These are phyloP conservation scores for Vigna unguiculata DNA, from an alignment of 306 rosid genomes.

Conservation along the genomic window DNA sequence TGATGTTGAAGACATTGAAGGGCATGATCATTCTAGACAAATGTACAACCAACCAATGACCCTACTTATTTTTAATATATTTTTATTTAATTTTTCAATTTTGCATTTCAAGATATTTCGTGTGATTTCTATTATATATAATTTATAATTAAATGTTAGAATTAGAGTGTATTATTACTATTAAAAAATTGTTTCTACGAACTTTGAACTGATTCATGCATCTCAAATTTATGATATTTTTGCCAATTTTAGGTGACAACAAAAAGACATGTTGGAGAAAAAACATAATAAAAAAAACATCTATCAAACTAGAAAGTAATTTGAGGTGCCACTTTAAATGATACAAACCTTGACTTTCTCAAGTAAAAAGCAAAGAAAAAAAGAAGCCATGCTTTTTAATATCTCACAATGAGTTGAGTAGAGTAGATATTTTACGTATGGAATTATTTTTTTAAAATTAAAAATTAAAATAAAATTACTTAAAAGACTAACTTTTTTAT, in stretches of 20 bases:
- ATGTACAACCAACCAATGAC: slow-evolving; percentile 32
- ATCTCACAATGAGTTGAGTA: background rate
- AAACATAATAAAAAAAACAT: background rate
- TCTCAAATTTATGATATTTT: background rate
- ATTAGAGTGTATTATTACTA: too few relatives aligned
- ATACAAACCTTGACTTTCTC: background rate
- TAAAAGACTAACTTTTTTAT: too few relatives aligned
- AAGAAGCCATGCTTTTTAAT: background rate
- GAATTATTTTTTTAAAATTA: too few relatives aligned
- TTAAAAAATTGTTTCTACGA: background rate
- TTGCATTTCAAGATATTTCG: too few relatives aligned
- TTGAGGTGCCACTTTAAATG: background rate
- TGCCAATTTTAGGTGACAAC: background rate
- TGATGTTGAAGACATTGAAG: slow-evolving; percentile 32
- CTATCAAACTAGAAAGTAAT: background rate
- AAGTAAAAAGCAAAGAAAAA: background rate
- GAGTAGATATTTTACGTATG: background rate
- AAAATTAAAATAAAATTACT: too few relatives aligned
- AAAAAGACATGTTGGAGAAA: background rate
- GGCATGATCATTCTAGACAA: slow-evolving; percentile 5
- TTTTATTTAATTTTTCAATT: too few relatives aligned
- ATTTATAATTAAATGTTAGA: too few relatives aligned
- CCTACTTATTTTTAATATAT: slow-evolving; percentile 7
- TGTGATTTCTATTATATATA: too few relatives aligned
- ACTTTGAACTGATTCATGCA: background rate